Evolutionary conservation across 257 asterid species (phyloP), one percentile per base, ranked within the genome.

Genomic region (Ilex asprella): DNA sequence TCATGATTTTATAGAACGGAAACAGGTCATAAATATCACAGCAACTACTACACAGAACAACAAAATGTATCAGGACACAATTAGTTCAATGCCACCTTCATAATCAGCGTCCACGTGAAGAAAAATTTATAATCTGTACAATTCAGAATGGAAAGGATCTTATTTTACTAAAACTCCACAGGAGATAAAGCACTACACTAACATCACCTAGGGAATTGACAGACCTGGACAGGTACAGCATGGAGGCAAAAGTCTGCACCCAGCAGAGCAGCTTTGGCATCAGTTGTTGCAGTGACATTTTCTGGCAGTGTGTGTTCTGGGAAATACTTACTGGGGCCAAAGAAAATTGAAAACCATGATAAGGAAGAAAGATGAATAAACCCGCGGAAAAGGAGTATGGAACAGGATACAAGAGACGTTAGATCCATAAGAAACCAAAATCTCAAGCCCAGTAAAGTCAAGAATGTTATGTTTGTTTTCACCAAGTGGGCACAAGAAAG

Each of bases 191-290:
- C 27, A 21, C 27, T 35, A 35, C 8, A 35, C 41, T 35, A 35
- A 35, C 8, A 0, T 35, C 41, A 8, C 7, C 5, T 35, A 35
- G 41, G 41, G 41, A 57, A 31, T 60, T 49, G 64, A 58, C 47
- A 54, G 44, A 89, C 97, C 95, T 87, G 96, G 59, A 90, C 96
- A 53, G 97, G 97, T 60, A 90, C 97, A 12, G 97, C 95, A 73
- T 90, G 96, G 75, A 87, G 85, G 80, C 97, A 90, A 76, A 87
- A 90, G 70, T 90, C 85, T 21, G 96, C 96, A 80, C 81, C 85
- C 63, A 60, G 76, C 54, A 90, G 72, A 76, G 97, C 97, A 66
- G 84, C 82, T 83, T 76, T 78, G 69, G 95, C 95, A 81, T 87
- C 88, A 59, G 87, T 85, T 47, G 95, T 90, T 55, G 97, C 97